Evolutionary conservation across 2,329 filamentous ascomycete genomes (phyloP), one percentile per base, ranked within the genome.

Genomic region (Verticillium tricorpus): DNA sequence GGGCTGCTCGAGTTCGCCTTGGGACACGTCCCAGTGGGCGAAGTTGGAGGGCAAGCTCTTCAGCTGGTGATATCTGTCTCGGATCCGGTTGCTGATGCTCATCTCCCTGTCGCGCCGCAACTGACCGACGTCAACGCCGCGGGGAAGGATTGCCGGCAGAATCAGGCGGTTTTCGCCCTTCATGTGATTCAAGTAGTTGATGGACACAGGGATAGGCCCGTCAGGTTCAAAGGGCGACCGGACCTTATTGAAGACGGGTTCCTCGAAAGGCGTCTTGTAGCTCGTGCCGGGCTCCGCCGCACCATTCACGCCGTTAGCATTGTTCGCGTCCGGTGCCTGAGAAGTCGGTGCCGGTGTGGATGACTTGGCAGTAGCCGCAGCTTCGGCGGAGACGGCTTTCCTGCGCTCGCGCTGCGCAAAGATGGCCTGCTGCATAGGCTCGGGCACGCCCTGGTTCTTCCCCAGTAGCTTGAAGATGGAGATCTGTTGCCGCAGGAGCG

Each of bases 21-120:
- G 73, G 9, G 87, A 87, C 0, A 89, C 87, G 70, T 98, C 92
- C 90, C 93, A 96, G 58, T 92, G 90, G 34, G 89, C 91, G 58
- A 97, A 82, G 70, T 96, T 97, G 37, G 91, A 92, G 17, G 92
- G 91, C 19, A 97, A 79, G 34, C 88, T 86, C 72, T 93, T 93
- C 31, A 99, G 80, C 73, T 98, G 93, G 11, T 88, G 82, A 72
- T 94, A 94, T 56, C 95, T 87, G 56, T 93, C 87, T 65, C 87
- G 88, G 79, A 99, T 92, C 60, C 93, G 88, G 75, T 96, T 98
- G 78, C 95, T 96, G 25, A 97, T 81, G 57, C 95, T 88, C 62
- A 90, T 87, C 72, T 98, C 95, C 55, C 93, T 87, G 72, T 97
- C 93, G 67, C 94, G 91, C 59, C 92, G 87, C 62, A 96, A 74